These are phyloP conservation scores for Ochromonas danica DNA, from an alignment of 108 stramenopile species.

Conservation along the genomic window DNA sequence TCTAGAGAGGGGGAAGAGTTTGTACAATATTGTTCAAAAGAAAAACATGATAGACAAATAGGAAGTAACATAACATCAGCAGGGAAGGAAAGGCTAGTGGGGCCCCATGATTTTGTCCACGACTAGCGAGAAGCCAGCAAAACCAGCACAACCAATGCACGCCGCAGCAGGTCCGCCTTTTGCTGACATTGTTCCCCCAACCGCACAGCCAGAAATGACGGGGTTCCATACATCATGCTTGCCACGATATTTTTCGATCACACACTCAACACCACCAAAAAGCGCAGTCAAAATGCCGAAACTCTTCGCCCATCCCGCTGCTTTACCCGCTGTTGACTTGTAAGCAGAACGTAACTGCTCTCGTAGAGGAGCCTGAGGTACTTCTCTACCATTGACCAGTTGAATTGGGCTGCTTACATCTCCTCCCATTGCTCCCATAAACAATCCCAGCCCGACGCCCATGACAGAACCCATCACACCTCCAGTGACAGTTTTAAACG, in stretches of 20 bases:
- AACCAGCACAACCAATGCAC: conserved; percentile 84
- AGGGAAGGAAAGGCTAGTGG: neutral
- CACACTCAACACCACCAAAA: conserved; percentile 66
- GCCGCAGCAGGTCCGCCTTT: conserved; percentile 82
- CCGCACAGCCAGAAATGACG: conserved; percentile 79
- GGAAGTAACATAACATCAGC: no score
- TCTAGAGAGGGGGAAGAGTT: no score
- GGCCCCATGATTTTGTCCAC: conserved; percentile 79
- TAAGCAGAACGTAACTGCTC: conserved; percentile 74
- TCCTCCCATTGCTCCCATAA: conserved; percentile 54
- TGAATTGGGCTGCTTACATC: conserved; percentile 51
- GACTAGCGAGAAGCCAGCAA: conserved; percentile 84
- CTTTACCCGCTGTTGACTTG: conserved; percentile 75
- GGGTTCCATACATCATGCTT: conserved; percentile 89
- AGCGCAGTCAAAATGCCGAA: conserved; percentile 90
- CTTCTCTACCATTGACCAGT: conserved; percentile 71
- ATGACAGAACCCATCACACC: conserved; percentile 51
- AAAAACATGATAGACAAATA: no score
- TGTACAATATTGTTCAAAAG: no score
- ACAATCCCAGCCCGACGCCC: conserved; percentile 45
- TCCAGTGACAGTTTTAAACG: conserved; percentile 35
- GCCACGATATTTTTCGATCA: conserved; percentile 79
- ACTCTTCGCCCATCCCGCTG: conserved; percentile 77
- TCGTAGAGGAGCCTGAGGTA: conserved; percentile 73
- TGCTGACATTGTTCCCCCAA: conserved; percentile 82